Conservation (phyloP, 2,329 filamentous ascomycete species). For the Arthrinium puccinioides region DNA sequence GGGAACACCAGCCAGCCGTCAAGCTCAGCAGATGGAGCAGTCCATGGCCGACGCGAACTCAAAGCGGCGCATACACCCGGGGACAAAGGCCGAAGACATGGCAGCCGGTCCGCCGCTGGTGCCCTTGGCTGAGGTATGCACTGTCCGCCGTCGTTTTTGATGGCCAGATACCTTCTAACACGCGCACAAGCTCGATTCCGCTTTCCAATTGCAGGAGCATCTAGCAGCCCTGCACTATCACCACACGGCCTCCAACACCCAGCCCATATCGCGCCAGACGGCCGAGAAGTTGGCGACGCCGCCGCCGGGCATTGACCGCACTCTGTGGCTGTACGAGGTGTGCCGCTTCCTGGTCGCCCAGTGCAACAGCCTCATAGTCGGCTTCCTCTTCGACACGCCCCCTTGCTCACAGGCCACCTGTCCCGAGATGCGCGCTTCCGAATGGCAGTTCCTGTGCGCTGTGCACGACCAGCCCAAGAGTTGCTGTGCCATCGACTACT, state of each 20-base stretch:
- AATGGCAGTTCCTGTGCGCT: slow-evolving; percentile 98
- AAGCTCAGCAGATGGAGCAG: slow-evolving; percentile 55
- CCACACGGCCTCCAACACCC: slow-evolving; percentile 60
- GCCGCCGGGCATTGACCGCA: slow-evolving; percentile 74
- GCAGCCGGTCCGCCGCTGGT: slow-evolving; percentile 83
- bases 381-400: slow-evolving; percentile 84
- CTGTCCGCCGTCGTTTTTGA: too few relatives aligned
- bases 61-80: slow-evolving; percentile 79
- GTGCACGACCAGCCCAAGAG: slow-evolving; percentile 95
- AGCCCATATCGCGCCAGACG: slow-evolving; percentile 68
- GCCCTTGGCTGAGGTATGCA: slow-evolving; percentile 70
- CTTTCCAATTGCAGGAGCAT: slow-evolving; percentile 96
- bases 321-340: slow-evolving; percentile 95
- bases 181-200: slow-evolving; percentile 96
- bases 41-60: slow-evolving; percentile 64
- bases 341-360: slow-evolving; percentile 93
- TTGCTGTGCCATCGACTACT: slow-evolving; percentile 98
- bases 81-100: slow-evolving; percentile 90
- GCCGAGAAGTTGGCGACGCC: slow-evolving; percentile 72
- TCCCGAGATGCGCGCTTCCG: slow-evolving; percentile 95
- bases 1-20: slow-evolving; percentile 38
- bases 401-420: slow-evolving; percentile 86
- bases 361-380: slow-evolving; percentile 86
- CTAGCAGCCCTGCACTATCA: slow-evolving; percentile 85
- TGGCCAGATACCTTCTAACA: too few relatives aligned